A percentile compares a stretch with the other conserved stretches of the same genome.
phyloP scores from a whole-genome alignment of 2,329 filamentous ascomycete genomes.

The Aspergillus pseudoterreus region DNA sequence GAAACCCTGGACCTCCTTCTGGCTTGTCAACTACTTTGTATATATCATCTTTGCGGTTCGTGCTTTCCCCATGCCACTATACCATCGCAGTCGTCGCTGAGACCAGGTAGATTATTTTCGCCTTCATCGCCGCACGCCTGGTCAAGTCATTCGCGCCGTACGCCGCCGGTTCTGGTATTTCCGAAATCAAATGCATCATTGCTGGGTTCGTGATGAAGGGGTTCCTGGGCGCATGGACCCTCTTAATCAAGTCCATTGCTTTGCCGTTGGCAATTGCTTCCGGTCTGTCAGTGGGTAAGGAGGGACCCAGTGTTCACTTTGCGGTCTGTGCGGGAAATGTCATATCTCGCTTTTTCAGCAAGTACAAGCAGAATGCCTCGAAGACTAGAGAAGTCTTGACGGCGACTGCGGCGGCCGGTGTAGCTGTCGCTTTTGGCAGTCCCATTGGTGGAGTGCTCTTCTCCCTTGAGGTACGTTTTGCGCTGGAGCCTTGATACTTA shows the following conservation, averaged over 20 bases:
- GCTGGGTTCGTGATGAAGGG: conserved; percentile 99
- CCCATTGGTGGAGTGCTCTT: conserved; percentile 96
- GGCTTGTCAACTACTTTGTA: conserved; percentile 75
- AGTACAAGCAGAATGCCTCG: conserved; percentile 85
- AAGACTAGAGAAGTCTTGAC: conserved; percentile 95
- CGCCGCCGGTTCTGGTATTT: conserved; percentile 93
- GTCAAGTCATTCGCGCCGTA: conserved; percentile 94
- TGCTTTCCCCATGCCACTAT: conserved; percentile 2
- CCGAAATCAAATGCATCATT: conserved; percentile 99
- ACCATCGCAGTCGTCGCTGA: conserved; percentile 1
- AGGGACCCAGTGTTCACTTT: conserved; percentile 98
- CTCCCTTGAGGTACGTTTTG: conserved; percentile 65
- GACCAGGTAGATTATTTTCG: conserved; percentile 63
- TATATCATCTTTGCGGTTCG: conserved; percentile 81
- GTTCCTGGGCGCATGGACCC: conserved; percentile 85
- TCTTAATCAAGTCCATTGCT: conserved; percentile 89
- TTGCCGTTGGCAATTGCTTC: conserved; percentile 90
- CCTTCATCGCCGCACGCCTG: conserved; percentile 74
- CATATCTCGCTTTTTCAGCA: conserved; percentile 86
- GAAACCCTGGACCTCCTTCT: conserved; percentile 81
- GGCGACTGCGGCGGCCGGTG: conserved; percentile 89
- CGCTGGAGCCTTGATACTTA: neutral
- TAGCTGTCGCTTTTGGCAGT: conserved; percentile 94
- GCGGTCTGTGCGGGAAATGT: conserved; percentile 97
- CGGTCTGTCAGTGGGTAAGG: conserved; percentile 91